Percentiles rank a stretch among this genome's conserved stretches.
phyloP scores from a whole-genome alignment of 345 rosid species.

The Streptanthus diversifolius region DNA sequence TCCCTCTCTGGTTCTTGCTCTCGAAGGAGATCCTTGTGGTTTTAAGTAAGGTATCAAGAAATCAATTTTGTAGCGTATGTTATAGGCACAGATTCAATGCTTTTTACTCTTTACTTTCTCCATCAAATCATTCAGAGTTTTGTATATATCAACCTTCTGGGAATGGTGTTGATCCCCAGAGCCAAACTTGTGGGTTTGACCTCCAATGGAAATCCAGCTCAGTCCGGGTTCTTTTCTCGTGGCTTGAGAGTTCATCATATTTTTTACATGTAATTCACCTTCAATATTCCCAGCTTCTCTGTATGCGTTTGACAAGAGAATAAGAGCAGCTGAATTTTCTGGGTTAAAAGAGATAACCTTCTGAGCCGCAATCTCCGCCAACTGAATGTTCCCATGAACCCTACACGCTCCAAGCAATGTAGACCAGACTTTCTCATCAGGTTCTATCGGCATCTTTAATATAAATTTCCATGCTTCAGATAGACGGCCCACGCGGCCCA shows the following conservation, averaged over 20 bases:
- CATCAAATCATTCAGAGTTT: conserved; percentile 31
- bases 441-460: conserved; percentile 44
- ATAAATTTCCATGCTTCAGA: conserved; percentile 53
- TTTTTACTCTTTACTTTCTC: conserved; percentile 14
- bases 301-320: conserved; percentile 52
- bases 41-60: neutral
- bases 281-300: conserved; percentile 45
- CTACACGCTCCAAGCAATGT: conserved; percentile 60
- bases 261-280: conserved; percentile 38
- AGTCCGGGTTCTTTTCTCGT: conserved; percentile 55
- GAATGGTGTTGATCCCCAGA: conserved; percentile 42
- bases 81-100: neutral
- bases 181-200: conserved; percentile 39
- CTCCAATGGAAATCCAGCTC: conserved; percentile 48
- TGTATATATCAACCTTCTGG: conserved; percentile 37
- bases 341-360: conserved; percentile 40
- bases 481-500: conserved; percentile 56
- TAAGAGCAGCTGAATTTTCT: conserved; percentile 42
- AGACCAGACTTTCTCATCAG: conserved; percentile 52
- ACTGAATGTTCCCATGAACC: conserved; percentile 46
- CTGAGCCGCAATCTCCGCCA: conserved; percentile 53
- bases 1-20: neutral
- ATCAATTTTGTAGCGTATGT: neutral
- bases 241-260: conserved; percentile 39
- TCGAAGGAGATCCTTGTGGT: neutral